These are phyloP conservation scores for Litchi chinensis DNA, from an alignment of 345 rosid species.

Conservation along the genomic window DNA sequence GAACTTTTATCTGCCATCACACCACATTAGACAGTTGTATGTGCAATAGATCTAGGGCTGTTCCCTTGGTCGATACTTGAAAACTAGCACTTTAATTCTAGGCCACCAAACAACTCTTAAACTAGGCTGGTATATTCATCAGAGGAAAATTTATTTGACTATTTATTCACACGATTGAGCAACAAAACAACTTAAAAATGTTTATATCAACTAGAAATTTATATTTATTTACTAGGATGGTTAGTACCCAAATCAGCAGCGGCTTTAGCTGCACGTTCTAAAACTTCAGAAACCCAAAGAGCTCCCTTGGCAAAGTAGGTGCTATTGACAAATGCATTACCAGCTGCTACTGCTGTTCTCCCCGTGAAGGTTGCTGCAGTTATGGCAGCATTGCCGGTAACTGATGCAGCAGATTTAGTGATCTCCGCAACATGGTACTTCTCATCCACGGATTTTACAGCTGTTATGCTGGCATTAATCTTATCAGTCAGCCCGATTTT, in stretches of 20 bases:
- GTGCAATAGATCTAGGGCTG: no score
- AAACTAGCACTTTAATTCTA: not conserved
- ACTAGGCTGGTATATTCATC: conserved; percentile 8
- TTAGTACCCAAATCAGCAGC: conserved; percentile 69
- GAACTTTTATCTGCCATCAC: no score
- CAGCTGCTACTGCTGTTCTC: conserved; percentile 65
- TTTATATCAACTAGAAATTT: not conserved
- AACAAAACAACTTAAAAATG: not conserved
- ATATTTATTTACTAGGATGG: conserved; percentile 38
- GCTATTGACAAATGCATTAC: conserved; percentile 66
- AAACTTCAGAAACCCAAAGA: conserved; percentile 73
- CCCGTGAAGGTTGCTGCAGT: conserved; percentile 66
- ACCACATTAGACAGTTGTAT: no score
- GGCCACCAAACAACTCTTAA: not conserved
- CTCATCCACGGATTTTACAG: conserved; percentile 64
- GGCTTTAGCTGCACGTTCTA: conserved; percentile 66
- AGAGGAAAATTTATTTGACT: conserved; percentile 13
- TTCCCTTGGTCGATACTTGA: not conserved
- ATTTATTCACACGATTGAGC: not conserved
- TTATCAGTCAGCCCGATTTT: conserved; percentile 69
- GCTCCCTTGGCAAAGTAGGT: conserved; percentile 80
- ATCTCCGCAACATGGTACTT: conserved; percentile 65
- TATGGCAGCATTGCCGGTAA: conserved; percentile 71
- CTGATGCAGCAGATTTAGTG: conserved; percentile 63
- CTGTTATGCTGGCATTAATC: conserved; percentile 62